Evolutionary conservation across 75 land plant species (phyloP), one percentile per base, ranked within the genome.

Genomic region (Ceratopteris richardii): DNA sequence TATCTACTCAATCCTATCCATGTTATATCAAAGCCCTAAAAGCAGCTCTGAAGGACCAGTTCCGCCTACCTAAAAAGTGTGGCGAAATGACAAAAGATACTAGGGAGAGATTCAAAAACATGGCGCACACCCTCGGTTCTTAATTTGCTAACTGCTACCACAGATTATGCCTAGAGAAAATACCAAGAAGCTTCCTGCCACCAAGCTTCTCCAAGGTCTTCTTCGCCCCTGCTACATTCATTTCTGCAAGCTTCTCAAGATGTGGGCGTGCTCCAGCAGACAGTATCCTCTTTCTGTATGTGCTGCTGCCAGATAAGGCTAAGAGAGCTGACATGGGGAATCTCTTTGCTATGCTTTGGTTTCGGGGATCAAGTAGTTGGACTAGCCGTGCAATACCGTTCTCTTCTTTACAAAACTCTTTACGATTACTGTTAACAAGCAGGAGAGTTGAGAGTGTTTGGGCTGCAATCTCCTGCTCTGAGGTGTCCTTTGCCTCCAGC

Each of bases 211-310:
- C 48, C 3, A 20, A 46, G 21, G 21, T 68, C 58, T 56, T 75
- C 65, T 78, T 90, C 0, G 91, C 84, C 29, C 85, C 87, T 1
- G 63, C 31, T 21, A 83, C 82, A 20, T 80, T 77, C 31, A 65
- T 68, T 25, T 78, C 79, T 23, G 81, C 91, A 44, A 90, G 73
- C 33, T 58, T 68, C 30, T 76, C 80, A 16, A 90, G 63, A 36
- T 73, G 66, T 29, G 71, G 68, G 2, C 85, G 6, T 20, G 73
- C 72, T 37, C 83, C 91, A 12, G 84, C 74, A 54, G 53, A 51
- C 12, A 58, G 62, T 54, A 90, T 86, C 75, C 77, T 86, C 67
- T 64, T 78, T 61, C 80, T 69, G 44, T 67, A 75, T 39, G 54
- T 68, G 18, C 59, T 70, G 66, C 80, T 68, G 10, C 74, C 67